These are phyloP conservation scores for Cercospora sesami DNA, from an alignment of 2,329 filamentous ascomycete genomes.

Conservation along the genomic window DNA sequence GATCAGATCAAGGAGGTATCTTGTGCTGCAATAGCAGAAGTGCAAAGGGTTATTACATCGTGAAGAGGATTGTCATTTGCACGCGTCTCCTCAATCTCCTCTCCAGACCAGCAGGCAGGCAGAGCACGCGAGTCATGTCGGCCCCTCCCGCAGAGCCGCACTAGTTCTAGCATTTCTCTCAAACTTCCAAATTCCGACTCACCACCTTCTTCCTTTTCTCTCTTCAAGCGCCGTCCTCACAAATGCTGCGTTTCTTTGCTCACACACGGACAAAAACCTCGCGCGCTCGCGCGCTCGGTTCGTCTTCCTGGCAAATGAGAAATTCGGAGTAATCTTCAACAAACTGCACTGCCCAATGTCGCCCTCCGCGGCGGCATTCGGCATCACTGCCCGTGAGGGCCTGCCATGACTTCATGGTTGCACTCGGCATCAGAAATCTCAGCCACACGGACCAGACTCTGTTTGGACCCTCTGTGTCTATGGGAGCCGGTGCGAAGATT, in stretches of 20 bases:
- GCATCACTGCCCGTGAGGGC: constrained; percentile 75
- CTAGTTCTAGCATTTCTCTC: constrained; percentile 6
- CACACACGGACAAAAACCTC: constrained; percentile 60
- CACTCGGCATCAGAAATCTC: constrained; percentile 89
- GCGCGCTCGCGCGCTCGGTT: constrained; percentile 17
- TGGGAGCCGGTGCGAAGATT: constrained; percentile 96
- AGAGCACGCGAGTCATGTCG: constrained; percentile 5
- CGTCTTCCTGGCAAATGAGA: constrained; percentile 74
- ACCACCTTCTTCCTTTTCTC: constrained; percentile 28
- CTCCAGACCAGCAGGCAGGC: background rate
- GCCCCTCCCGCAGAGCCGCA: constrained; percentile 4
- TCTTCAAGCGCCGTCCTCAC: constrained; percentile 74
- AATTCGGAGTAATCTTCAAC: constrained; percentile 97
- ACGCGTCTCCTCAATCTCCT: background rate
- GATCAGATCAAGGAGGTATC: no score
- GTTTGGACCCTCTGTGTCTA: constrained; percentile 52
- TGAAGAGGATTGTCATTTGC: background rate
- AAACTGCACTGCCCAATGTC: constrained; percentile 20
- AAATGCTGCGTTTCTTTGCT: constrained; percentile 97
- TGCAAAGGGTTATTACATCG: background rate
- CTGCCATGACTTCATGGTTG: constrained; percentile 79
- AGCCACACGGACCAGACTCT: constrained; percentile 51
- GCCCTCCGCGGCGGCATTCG: constrained; percentile 37
- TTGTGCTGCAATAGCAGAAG: no score
- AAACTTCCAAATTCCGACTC: constrained; percentile 13